Percentiles rank a stretch among this genome's conserved stretches.
Conservation (phyloP, 169 alveolate species). For the Plasmodium knowlesi region DNA sequence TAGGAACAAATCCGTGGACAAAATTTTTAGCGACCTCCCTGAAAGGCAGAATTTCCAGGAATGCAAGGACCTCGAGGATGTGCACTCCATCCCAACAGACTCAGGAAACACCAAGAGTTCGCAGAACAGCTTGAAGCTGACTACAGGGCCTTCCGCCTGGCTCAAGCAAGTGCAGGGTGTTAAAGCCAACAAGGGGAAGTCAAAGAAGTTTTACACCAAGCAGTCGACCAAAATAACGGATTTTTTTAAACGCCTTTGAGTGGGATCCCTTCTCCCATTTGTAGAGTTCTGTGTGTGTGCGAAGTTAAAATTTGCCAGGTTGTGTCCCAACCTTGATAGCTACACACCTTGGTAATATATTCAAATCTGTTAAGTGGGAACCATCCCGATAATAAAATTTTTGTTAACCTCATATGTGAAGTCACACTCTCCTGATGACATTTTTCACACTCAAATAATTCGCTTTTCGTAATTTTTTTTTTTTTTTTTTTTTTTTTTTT, state of each 20-base stretch:
- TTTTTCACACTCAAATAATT: not conserved
- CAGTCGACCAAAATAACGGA: conserved; percentile 70
- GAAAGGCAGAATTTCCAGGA: not conserved
- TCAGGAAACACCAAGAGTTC: not conserved
- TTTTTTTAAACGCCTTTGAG: conserved; percentile 43
- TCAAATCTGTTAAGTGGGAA: not conserved
- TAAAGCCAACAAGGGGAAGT: conserved; percentile 1
- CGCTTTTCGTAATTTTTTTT: not conserved
- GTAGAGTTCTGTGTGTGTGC: not conserved
- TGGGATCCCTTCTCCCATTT: not conserved
- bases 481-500: not conserved
- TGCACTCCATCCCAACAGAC: conserved; percentile 19
- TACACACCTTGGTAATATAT: not conserved
- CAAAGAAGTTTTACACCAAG: conserved; percentile 2
- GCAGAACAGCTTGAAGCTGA: not conserved
- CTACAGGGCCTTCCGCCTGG: not conserved
- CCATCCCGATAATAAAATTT: not conserved
- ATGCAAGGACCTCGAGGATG: not conserved
- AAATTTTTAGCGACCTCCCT: conserved; percentile 7
- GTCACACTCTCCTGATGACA: not conserved
- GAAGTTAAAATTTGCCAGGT: not conserved
- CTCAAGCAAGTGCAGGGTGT: not conserved
- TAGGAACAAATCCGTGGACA: conserved; percentile 40
- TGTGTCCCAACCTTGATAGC: not conserved
- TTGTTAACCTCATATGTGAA: not conserved